Conservation (phyloP, 306 rosid species). For the Quercus suber region DNA sequence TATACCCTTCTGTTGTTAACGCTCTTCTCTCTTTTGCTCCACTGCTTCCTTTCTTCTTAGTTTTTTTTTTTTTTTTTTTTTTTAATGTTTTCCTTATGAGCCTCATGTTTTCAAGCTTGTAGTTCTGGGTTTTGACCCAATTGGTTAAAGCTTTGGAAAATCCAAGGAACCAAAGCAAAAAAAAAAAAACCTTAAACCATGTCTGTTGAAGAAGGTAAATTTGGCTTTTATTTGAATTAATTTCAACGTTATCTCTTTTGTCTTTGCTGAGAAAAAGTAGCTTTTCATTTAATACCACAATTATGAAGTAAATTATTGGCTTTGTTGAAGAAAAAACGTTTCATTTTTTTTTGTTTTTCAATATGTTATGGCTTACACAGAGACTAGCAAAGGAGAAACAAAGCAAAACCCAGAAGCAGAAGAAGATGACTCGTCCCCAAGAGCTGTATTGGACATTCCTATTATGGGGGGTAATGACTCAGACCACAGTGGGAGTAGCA, state of each 20-base stretch:
- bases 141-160: background rate
- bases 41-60: background rate
- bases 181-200: constrained; percentile 14
- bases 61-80: background rate
- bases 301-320: background rate
- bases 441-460: constrained; percentile 68
- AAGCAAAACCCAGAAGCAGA: constrained; percentile 36
- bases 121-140: constrained; percentile 18
- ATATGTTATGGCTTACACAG: constrained; percentile 6
- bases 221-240: background rate
- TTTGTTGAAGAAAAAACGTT: background rate
- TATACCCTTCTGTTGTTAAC: constrained; percentile 30
- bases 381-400: constrained; percentile 13
- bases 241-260: background rate
- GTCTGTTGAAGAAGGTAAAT: constrained; percentile 52
- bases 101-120: constrained; percentile 16
- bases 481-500: constrained; percentile 36
- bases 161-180: background rate
- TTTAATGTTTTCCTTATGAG: background rate
- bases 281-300: too few species aligned
- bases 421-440: constrained; percentile 58
- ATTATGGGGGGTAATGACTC: constrained; percentile 60
- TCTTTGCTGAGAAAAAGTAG: background rate
- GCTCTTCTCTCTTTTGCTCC: constrained; percentile 3
- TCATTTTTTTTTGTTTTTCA: background rate